phyloP scores from a whole-genome alignment of 768 basidiomycete species.

The Boletus vermiculosoides region DNA sequence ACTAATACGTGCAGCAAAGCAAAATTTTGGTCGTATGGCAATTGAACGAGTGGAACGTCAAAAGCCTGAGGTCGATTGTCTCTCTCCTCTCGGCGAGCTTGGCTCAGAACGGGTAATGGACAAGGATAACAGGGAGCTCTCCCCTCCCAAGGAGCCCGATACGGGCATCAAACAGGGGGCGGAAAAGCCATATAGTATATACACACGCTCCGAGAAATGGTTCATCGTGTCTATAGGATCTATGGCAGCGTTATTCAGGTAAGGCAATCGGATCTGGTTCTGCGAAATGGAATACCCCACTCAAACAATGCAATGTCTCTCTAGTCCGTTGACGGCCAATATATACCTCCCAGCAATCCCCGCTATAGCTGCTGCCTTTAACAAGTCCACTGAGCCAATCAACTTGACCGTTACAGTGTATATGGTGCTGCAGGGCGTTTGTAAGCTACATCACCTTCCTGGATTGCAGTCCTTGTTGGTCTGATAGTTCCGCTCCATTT shows the following conservation, averaged over 20 bases:
- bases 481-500: neutral
- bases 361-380: constrained; percentile 53
- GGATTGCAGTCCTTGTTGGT: neutral
- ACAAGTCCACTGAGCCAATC: constrained; percentile 66
- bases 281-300: neutral
- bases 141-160: neutral
- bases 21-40: neutral
- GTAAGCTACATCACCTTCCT: constrained; percentile 29
- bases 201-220: constrained; percentile 62
- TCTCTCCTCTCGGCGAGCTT: neutral
- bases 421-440: constrained; percentile 49
- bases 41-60: constrained; percentile 1
- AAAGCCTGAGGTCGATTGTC: neutral
- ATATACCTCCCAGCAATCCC: constrained; percentile 84
- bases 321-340: constrained; percentile 67
- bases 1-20: neutral
- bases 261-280: neutral
- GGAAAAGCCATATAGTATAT: constrained; percentile 45
- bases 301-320: neutral
- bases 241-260: constrained; percentile 66
- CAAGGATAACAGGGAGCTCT: neutral
- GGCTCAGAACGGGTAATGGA: neutral
- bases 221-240: constrained; percentile 61
- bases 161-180: neutral
- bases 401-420: constrained; percentile 73